A percentile compares a stretch with the other conserved stretches of the same genome.
Evolutionary conservation across 2,329 filamentous ascomycete genomes (phyloP).

Genomic region (Blastomyces gilchristii): DNA sequence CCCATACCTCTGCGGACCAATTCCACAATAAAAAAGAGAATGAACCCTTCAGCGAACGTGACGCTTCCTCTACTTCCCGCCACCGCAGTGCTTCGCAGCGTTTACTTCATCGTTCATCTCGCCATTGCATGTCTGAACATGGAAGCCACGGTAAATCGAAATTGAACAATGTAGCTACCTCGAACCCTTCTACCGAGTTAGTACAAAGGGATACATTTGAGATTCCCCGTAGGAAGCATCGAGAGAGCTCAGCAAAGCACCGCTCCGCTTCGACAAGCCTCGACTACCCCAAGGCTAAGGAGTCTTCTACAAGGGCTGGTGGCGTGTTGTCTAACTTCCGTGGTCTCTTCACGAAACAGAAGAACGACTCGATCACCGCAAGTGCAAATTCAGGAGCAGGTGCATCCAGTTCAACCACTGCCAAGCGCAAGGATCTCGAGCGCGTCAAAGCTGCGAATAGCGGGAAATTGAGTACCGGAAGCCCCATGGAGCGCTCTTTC

Average conservation of each 20-base stretch:
- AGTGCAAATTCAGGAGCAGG: not conserved
- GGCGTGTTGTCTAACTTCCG: constrained; percentile 17
- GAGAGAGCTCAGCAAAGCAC: not conserved
- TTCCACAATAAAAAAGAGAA: not conserved
- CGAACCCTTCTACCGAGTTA: not conserved
- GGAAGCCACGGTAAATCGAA: constrained; percentile 10
- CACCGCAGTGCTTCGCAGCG: constrained; percentile 5
- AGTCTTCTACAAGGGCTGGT: constrained; percentile 8
- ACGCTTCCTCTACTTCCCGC: not conserved
- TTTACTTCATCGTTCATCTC: constrained; percentile 8
- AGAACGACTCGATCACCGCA: constrained; percentile 8
- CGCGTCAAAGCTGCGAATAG: constrained; percentile 2
- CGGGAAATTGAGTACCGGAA: constrained; percentile 3
- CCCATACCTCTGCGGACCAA: not conserved
- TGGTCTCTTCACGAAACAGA: constrained; percentile 16
- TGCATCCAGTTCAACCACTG: not conserved
- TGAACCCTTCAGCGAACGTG: not conserved
- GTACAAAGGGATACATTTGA: not conserved
- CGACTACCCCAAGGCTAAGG: constrained; percentile 7
- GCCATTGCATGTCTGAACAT: constrained; percentile 6
- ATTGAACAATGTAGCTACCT: constrained; percentile 2
- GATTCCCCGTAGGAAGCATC: not conserved
- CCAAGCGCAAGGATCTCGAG: constrained; percentile 6
- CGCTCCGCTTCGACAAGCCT: not conserved
- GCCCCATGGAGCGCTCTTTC: not conserved